These are phyloP conservation scores for Tetradesmus obliquus DNA, from an alignment of 139 green algal species.

Conservation along the genomic window DNA sequence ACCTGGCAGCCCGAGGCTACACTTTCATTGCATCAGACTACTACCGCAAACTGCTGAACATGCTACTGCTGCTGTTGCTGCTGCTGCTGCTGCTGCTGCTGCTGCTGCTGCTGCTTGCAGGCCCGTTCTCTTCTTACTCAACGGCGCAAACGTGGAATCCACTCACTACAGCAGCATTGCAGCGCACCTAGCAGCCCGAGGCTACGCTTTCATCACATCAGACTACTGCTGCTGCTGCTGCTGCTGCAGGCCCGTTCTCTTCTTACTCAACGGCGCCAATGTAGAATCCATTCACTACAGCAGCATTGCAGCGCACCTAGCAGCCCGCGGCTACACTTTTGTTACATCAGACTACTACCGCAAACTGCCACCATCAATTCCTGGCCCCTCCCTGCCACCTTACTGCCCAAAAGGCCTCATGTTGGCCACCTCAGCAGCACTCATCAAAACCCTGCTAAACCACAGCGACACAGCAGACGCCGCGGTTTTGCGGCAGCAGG, in stretches of 20 bases:
- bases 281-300: constrained; percentile 12
- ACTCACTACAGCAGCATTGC: not conserved
- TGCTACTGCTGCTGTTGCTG: too few species aligned
- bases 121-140: not conserved
- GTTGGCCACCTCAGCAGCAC: not conserved
- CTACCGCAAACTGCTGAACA: not conserved
- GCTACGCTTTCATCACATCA: not conserved
- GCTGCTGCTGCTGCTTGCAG: not conserved
- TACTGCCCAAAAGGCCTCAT: constrained; percentile 7
- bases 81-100: too few species aligned
- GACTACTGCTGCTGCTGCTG: not conserved
- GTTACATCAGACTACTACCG: constrained; percentile 22
- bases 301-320: not conserved
- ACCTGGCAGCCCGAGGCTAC: not conserved
- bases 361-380: not conserved
- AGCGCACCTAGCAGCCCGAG: too few species aligned
- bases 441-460: not conserved
- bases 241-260: not conserved
- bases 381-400: not conserved
- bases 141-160: not conserved
- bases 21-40: constrained; percentile 2
- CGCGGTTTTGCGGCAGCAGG: not conserved
- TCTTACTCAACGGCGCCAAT: constrained; percentile 28
- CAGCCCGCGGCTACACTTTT: not conserved
- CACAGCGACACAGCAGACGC: not conserved